These are phyloP conservation scores for Carex littledalei DNA, from an alignment of 176 grass and related monocot species.

Conservation along the genomic window DNA sequence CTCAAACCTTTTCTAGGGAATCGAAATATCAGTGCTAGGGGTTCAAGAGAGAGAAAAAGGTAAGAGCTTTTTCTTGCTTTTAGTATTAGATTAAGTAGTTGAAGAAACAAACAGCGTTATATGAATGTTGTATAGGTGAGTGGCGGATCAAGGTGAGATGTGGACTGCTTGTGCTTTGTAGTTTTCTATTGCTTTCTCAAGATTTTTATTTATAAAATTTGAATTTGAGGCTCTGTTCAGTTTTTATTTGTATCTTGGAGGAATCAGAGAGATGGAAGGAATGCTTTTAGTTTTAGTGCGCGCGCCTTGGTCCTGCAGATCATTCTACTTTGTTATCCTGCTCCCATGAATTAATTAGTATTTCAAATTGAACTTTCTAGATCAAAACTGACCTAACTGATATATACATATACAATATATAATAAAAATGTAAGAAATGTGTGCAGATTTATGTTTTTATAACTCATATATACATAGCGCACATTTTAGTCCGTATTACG, in stretches of 20 bases:
- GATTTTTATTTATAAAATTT: background rate
- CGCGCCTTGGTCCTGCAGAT: background rate
- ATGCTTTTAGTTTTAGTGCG: background rate
- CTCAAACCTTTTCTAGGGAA: slow-evolving; percentile 18
- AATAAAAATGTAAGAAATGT: background rate
- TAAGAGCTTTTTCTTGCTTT: slow-evolving; percentile 14
- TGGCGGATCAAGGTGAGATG: background rate
- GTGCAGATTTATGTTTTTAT: too few relatives aligned
- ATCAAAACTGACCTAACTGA: background rate
- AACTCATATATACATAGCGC: too few relatives aligned
- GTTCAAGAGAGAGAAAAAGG: slow-evolving; percentile 1
- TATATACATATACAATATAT: background rate
- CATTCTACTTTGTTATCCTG: slow-evolving; percentile 4
- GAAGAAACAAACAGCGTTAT: background rate
- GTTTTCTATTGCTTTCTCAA: slow-evolving; percentile 16
- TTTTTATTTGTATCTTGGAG: slow-evolving; percentile 1
- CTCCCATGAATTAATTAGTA: slow-evolving; percentile 3
- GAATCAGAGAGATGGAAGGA: background rate
- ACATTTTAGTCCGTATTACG: too few relatives aligned
- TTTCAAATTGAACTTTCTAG: background rate
- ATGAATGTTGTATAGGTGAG: background rate
- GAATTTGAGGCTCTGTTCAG: background rate
- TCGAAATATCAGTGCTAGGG: slow-evolving; percentile 5
- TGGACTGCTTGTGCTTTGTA: slow-evolving; percentile 14
- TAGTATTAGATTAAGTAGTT: background rate